Base-by-base conservation (phyloP, 768 basidiomycete genomes). In the Paxillus involutus region DNA sequence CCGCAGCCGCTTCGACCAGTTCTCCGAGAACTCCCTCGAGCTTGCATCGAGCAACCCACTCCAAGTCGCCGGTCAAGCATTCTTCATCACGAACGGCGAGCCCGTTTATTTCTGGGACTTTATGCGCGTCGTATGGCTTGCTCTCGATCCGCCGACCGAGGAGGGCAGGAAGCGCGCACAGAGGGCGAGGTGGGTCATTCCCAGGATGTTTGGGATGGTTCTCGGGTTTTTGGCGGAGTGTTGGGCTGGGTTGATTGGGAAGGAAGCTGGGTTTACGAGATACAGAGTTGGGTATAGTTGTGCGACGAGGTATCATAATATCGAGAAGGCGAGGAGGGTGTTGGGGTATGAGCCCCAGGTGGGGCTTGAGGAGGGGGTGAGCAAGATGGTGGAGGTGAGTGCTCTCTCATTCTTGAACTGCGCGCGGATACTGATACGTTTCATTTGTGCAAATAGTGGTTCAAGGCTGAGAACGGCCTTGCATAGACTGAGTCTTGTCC, bases 81-180 rank as follows among this genome's bases (percentile, higher is more conserved):
- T 94, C 77, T 96, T 94, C 79, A 91, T 99, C 72, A 95, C 94
- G 52, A 98, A 98, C 65, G 94, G 94, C 57, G 95, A 98, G 67
- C 96, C 95, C 3, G 80, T 86, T 52, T 91, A 92, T 71, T 98
- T 98, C 76, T 99, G 96, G 96, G 94, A 97, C 73, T 86, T 96
- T 64, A 79, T 86, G 30, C 81, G 92, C 6, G 71, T 80, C 3
- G 72, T 97, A n/a, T 98, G 92, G 93, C 73, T 78, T 29, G 77
- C 79, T 19, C 78, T 90, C 51, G 83, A 84, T 65, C 74, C 76
- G 45, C 70, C 74, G n/a, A 72, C 69, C 2, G 64, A 64, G 13
- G 57, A 58, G 12, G 83, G 80, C 6, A 75, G 76, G 58, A 79
- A 81, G 61, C 67, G 72, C 19, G 64, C 66, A 51, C 53, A 74